Conservation (phyloP, 2,329 filamentous ascomycete species). For the Trichothecium roseum region DNA sequence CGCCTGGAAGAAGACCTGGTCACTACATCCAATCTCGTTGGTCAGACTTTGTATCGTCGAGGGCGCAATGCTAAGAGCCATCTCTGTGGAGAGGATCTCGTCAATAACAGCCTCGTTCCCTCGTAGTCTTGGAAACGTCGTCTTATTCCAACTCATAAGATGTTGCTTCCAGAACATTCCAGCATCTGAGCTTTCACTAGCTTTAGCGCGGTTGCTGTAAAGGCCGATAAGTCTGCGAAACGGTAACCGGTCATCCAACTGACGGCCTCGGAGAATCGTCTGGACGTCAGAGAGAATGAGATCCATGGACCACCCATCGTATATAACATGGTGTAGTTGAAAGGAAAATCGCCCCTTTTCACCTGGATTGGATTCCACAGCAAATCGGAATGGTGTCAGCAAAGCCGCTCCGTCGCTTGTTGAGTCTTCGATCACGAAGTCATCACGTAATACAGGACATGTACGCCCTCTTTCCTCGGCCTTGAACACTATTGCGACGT, state of each 20-base stretch:
- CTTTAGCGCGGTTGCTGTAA: conserved; percentile 20
- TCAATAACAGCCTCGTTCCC: conserved; percentile 12
- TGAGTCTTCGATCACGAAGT: background rate
- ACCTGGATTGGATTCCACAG: background rate
- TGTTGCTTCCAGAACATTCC: conserved; percentile 61
- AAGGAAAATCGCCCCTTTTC: conserved; percentile 26
- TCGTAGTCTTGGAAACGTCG: conserved; percentile 41
- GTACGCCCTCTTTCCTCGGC: background rate
- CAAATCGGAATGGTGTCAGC: background rate
- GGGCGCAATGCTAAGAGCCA: background rate
- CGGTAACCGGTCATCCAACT: conserved; percentile 33
- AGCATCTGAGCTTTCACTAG: conserved; percentile 21
- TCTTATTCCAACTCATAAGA: conserved; percentile 45
- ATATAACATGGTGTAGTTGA: conserved; percentile 71
- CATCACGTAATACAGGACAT: background rate
- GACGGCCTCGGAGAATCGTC: conserved; percentile 26
- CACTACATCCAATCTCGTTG: conserved; percentile 36
- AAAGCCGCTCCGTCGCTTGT: background rate
- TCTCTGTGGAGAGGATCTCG: conserved; percentile 18
- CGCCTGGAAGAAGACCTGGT: conserved; percentile 68
- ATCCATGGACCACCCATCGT: conserved; percentile 90
- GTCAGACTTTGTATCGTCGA: conserved; percentile 19
- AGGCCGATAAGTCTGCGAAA: conserved; percentile 51
- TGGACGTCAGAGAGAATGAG: conserved; percentile 59
- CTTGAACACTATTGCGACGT: conserved; percentile 48